phyloP scores from a whole-genome alignment of 2,329 filamentous ascomycete genomes.

The Colletotrichum horii region DNA sequence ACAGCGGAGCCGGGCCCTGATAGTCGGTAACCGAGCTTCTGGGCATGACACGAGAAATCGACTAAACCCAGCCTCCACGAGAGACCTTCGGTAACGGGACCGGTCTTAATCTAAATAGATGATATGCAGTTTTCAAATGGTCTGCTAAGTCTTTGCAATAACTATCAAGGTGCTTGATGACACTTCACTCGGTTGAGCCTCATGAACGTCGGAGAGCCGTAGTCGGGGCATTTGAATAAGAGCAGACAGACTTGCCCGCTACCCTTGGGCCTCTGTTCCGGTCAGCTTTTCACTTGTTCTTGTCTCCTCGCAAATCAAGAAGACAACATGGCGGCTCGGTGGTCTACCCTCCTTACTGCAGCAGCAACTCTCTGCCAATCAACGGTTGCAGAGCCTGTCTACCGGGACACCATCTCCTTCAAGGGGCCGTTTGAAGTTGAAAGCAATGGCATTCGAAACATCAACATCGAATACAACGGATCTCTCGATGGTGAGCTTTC shows the following conservation, averaged over 20 bases:
- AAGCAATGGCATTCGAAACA: conserved; percentile 23
- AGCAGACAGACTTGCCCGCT: background rate
- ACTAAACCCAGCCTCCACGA: background rate
- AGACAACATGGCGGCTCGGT: background rate
- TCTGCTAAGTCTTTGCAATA: background rate
- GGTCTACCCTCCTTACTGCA: background rate
- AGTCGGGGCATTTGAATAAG: background rate
- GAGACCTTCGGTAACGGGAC: background rate
- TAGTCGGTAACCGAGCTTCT: background rate
- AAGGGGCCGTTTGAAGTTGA: conserved; percentile 17
- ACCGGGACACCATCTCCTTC: background rate
- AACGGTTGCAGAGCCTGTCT: background rate
- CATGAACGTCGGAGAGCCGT: background rate
- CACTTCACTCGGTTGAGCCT: background rate
- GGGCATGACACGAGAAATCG: background rate
- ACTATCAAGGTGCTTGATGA: conserved; percentile 3
- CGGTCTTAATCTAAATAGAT: background rate
- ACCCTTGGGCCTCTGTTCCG: background rate
- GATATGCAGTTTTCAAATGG: background rate
- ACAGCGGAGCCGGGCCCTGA: background rate
- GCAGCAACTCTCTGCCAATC: conserved; percentile 4
- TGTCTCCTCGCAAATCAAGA: background rate
- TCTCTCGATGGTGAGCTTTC: conserved; percentile 24
- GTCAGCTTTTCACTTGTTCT: background rate
- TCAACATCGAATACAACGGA: conserved; percentile 25